These are phyloP conservation scores for Iberis amara DNA, from an alignment of 441 rosid genomes.

Conservation along the genomic window DNA sequence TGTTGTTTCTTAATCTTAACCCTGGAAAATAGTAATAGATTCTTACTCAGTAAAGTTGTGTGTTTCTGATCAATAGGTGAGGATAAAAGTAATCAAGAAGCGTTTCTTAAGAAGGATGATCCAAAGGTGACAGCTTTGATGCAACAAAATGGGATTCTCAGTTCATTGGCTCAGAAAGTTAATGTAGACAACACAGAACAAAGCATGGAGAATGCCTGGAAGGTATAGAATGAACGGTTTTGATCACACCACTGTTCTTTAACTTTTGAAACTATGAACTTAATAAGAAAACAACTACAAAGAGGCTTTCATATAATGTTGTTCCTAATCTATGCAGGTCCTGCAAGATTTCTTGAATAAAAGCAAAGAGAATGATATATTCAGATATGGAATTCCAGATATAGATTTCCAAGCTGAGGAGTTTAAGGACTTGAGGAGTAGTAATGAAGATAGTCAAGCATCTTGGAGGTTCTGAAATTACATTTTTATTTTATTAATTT, in stretches of 20 bases:
- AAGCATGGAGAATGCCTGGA: slow-evolving; percentile 96
- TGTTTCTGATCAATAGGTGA: slow-evolving; percentile 38
- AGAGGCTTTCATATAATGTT: neutral
- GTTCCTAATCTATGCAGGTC: slow-evolving; percentile 43
- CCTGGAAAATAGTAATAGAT: slow-evolving; percentile 17
- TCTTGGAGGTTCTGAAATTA: slow-evolving; percentile 63
- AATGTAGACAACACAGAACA: slow-evolving; percentile 69
- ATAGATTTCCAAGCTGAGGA: slow-evolving; percentile 71
- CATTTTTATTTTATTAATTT: neutral
- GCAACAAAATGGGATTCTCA: slow-evolving; percentile 92
- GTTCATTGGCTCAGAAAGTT: slow-evolving; percentile 73
- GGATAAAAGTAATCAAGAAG: slow-evolving; percentile 42
- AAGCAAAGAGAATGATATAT: slow-evolving; percentile 56
- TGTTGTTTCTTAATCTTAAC: slow-evolving; percentile 11
- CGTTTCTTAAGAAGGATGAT: slow-evolving; percentile 78
- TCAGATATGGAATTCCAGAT: slow-evolving; percentile 46
- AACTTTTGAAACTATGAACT: slow-evolving; percentile 1
- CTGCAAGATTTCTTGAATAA: slow-evolving; percentile 70
- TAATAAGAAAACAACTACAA: neutral
- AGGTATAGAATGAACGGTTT: slow-evolving; percentile 36
- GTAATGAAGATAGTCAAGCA: slow-evolving; percentile 53
- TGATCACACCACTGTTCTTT: slow-evolving; percentile 2
- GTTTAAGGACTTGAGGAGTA: slow-evolving; percentile 63
- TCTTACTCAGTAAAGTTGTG: slow-evolving; percentile 1
- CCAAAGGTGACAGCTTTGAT: slow-evolving; percentile 72